Base-by-base conservation (phyloP, 75 land plant species). In the Isoetes taiwanensis region DNA sequence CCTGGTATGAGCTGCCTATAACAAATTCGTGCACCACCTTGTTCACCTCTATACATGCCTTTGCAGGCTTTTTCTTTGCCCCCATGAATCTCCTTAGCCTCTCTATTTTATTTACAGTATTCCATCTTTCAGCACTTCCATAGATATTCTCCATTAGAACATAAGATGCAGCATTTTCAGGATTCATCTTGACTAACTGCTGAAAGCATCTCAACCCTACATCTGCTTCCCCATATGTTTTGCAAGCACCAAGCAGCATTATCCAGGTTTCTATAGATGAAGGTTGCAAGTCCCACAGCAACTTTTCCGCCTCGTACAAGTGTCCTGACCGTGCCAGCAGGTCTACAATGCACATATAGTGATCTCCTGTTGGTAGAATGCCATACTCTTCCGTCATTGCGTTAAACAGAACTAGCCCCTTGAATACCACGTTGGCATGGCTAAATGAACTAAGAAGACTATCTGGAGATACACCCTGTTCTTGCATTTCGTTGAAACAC, bases 41-140 rank as follows among this genome's bases (percentile, higher is more conserved):
- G 30, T 70, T 52, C 40, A 78, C 42, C 70, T 82, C 76, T 0
- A 76, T 78, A 16, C 66, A 59, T 57, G 81, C 78, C 40, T 66
- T 53, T 0, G 80, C 85, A 0, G 78, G 80, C 16, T 38, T 39
- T 57, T 81, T 81, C 59, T 33, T 62, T 30, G 78, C 76, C 6
- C 79, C 79, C 8, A 12, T 12, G 12, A 9, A 12, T 12, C 38
- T 37, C 12, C 38, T 37, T 8, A 37, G 38, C 8, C 11, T 37
- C 12, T 37, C 38, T 37, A 37, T 9, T 12, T 12, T 37, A 12
- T 37, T 9, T 12, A 8, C 38, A 37, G 8, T 12, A 37, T 37
- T 12, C 38, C 38, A 37, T 12, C 38, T 37, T 8, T 12, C 38
- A 37, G 57, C 3, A 31, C 69, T 52, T 33, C 80, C 79, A 54